Conservation (phyloP, 2,329 filamentous ascomycete genomes). For the Daldinia sp. region DNA sequence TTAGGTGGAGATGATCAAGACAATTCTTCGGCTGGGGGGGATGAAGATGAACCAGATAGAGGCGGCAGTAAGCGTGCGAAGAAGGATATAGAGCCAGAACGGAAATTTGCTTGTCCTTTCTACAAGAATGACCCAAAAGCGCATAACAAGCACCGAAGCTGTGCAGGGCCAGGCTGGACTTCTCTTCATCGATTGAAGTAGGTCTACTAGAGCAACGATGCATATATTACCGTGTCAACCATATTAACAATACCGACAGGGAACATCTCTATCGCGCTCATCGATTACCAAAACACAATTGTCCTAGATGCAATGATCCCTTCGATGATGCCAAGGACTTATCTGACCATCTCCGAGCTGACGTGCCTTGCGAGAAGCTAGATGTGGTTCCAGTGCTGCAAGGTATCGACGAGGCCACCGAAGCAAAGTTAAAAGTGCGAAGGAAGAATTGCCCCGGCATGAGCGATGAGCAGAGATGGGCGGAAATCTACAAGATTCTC, state of each 20-base stretch:
- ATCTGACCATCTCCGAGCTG: constrained; percentile 42
- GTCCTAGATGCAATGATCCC: constrained; percentile 40
- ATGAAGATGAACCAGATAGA: constrained; percentile 45
- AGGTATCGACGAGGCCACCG: constrained; percentile 44
- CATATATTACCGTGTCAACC: not conserved
- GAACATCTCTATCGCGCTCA: constrained; percentile 46
- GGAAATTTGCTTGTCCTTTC: constrained; percentile 49
- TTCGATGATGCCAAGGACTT: constrained; percentile 40
- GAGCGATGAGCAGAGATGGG: constrained; percentile 45
- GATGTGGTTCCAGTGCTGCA: constrained; percentile 34
- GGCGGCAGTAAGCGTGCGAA: constrained; percentile 50
- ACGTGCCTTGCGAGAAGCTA: constrained; percentile 42
- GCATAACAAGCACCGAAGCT: constrained; percentile 38
- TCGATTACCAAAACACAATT: constrained; percentile 41
- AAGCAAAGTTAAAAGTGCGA: constrained; percentile 42
- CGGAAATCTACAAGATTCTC: constrained; percentile 45
- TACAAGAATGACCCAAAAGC: constrained; percentile 47
- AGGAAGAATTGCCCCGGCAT: constrained; percentile 40
- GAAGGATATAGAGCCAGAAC: constrained; percentile 44
- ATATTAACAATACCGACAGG: constrained; percentile 26
- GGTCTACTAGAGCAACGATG: constrained; percentile 2
- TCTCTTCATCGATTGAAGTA: constrained; percentile 46
- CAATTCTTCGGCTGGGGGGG: constrained; percentile 40
- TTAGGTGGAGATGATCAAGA: constrained; percentile 43
- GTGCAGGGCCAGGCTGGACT: constrained; percentile 41